Conservation (phyloP, 371 early-diverging fungal species). For the Syncephalastrum racemosum region DNA sequence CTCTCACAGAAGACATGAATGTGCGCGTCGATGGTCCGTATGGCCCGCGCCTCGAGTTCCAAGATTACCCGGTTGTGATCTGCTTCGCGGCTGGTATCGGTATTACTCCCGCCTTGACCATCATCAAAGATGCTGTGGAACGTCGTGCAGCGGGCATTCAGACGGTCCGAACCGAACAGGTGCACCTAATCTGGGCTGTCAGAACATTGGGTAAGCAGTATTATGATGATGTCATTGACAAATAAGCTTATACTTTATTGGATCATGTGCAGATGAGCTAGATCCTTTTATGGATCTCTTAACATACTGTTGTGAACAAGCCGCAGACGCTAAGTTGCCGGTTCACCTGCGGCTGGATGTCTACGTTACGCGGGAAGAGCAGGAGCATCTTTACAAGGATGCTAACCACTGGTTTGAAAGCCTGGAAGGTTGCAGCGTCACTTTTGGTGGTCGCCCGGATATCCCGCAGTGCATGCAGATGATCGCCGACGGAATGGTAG, state of each 20-base stretch:
- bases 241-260: conserved; percentile 8
- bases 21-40: conserved; percentile 45
- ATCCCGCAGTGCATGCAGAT: conserved; percentile 25
- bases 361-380: conserved; percentile 30
- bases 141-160: conserved; percentile 34
- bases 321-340: conserved; percentile 19
- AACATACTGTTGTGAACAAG: conserved; percentile 25
- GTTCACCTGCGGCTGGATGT: conserved; percentile 28
- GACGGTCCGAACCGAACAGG: conserved; percentile 34
- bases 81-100: conserved; percentile 45
- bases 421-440: conserved; percentile 2
- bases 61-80: conserved; percentile 37
- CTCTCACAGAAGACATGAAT: conserved; percentile 10
- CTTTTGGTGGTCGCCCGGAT: conserved; percentile 29
- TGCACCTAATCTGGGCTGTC: conserved; percentile 46
- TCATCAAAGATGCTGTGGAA: conserved; percentile 41
- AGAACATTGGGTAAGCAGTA: conserved; percentile 24
- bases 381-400: conserved; percentile 1
- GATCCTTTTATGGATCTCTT: conserved; percentile 33
- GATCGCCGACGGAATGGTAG: conserved; percentile 9
- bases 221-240: not conserved
- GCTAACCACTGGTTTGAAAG: conserved; percentile 9
- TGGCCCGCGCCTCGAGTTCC: conserved; percentile 40
- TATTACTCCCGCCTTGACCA: conserved; percentile 42
- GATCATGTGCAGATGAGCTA: conserved; percentile 26